Base-by-base conservation (phyloP, 225 moss, liverwort and hornwort species). In the Straminergon stramineum region DNA sequence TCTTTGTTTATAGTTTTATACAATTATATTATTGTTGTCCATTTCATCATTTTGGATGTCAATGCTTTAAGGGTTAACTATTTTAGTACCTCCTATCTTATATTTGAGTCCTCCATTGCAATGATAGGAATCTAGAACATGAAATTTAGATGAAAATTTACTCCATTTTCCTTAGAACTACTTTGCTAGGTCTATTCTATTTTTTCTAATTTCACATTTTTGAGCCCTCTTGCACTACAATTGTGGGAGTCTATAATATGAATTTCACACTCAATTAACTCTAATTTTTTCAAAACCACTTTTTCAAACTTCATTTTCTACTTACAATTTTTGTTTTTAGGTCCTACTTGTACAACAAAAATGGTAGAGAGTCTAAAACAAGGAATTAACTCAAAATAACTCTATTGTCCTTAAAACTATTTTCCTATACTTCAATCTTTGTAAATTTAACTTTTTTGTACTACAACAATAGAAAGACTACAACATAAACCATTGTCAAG, bases 11-110 rank as follows among this genome's bases (percentile, higher is more conserved):
- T 10, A 45, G 10, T 0, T 17, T 74, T 74, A 1, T 10, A 74
- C 2, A 17, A 51, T 19, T 75, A 12, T 12, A 19, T 31, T 11
- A 51, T 31, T 18, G 51, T 0, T 1, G 1, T 31, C 4, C 7
- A 19, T 32, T 20, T 75, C 7, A 20, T 20, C 20, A 19, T 19
- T 18, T 75, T 73, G 2, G 6, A 43, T 73, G 43, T 73, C 1
- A 1, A 2, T 43, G 10, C 6, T 28, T 17, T 43, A 17, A 4
- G 2, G 1, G 2, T 10, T 45, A 16, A 10, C 2, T 73, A 45
- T 28, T 28, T 45, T 73, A 43, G 28, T 1, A 28, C 45, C 27
- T 45, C 6, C 27, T 28, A 43, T 9, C 28, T 73, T 45, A 73
- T 2, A 45, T 73, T 73, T 17, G 27, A 28, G 2, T 45, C 17